Evolutionary conservation across 2,329 filamentous ascomycete species (phyloP).

Genomic region (Lojkania enalia): DNA sequence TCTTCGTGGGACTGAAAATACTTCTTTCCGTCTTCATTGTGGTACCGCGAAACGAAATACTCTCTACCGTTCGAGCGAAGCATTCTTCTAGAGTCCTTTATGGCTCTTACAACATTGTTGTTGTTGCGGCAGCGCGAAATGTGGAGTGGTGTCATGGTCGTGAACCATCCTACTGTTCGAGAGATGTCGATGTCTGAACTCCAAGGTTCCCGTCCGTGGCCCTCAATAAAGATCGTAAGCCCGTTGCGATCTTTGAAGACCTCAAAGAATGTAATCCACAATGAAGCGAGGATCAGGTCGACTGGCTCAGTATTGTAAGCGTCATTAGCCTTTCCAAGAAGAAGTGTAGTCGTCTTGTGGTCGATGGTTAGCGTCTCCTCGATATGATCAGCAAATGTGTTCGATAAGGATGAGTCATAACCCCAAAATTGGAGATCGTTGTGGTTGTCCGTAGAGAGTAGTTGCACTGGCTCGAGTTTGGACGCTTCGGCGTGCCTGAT

Average conservation of each 20-base stretch:
- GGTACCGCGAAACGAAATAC: constrained; percentile 1
- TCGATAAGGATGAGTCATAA: not conserved
- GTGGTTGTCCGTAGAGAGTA: not conserved
- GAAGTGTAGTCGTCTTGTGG: not conserved
- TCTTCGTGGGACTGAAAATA: constrained; percentile 2
- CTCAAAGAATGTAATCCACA: not conserved
- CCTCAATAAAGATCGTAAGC: constrained; percentile 25
- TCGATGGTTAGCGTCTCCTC: not conserved
- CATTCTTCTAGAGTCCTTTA: not conserved
- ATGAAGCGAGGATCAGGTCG: constrained; percentile 1
- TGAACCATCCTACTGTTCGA: constrained; percentile 53
- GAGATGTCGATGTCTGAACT: constrained; percentile 40
- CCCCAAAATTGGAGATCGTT: not conserved
- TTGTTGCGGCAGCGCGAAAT: not conserved
- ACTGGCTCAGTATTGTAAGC: constrained; percentile 1
- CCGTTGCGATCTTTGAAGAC: not conserved
- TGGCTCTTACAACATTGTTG: not conserved
- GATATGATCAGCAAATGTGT: not conserved
- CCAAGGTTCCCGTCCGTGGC: constrained; percentile 17
- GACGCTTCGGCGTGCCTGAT: not conserved
- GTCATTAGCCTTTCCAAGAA: not conserved
- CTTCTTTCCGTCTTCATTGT: not conserved
- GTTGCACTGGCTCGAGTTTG: not conserved
- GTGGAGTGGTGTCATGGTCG: constrained; percentile 26
- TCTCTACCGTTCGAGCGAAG: constrained; percentile 1